Conservation (phyloP, 2,329 filamentous ascomycete genomes). For the Sclerotinia borealis region DNA sequence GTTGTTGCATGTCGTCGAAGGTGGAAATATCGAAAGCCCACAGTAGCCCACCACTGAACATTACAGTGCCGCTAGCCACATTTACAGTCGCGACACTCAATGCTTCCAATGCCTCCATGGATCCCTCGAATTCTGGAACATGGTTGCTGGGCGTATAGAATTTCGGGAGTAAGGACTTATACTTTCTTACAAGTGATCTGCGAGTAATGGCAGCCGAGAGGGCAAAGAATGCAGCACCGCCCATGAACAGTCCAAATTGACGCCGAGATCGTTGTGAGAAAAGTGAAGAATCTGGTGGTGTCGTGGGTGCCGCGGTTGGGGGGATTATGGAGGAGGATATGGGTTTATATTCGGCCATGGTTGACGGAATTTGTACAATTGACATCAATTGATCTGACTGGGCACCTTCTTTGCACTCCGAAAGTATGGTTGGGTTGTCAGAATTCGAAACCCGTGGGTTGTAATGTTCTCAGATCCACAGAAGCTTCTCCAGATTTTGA, state of each 20-base stretch:
- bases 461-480: not conserved
- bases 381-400: not conserved
- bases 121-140: conserved; percentile 51
- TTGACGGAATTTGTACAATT: conserved; percentile 1
- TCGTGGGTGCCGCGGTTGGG: conserved; percentile 5
- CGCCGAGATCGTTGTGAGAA: conserved; percentile 35
- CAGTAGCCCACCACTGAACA: conserved; percentile 65
- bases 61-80: conserved; percentile 67
- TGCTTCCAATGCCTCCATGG: conserved; percentile 73
- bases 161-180: conserved; percentile 55
- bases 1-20: conserved; percentile 55
- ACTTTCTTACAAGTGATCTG: conserved; percentile 61
- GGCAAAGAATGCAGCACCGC: conserved; percentile 69
- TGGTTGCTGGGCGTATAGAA: conserved; percentile 64
- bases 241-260: conserved; percentile 65
- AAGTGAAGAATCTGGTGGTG: conserved; percentile 23
- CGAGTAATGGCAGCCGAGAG: conserved; percentile 67
- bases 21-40: conserved; percentile 73
- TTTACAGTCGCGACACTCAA: conserved; percentile 84
- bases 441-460: not conserved
- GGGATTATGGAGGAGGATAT: conserved; percentile 10
- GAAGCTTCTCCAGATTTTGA: not conserved
- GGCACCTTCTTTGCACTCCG: not conserved
- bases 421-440: not conserved
- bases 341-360: conserved; percentile 10